Percentiles rank a stretch among this genome's conserved stretches.
phyloP scores from a whole-genome alignment of 345 rosid species.

The Brassica incana region DNA sequence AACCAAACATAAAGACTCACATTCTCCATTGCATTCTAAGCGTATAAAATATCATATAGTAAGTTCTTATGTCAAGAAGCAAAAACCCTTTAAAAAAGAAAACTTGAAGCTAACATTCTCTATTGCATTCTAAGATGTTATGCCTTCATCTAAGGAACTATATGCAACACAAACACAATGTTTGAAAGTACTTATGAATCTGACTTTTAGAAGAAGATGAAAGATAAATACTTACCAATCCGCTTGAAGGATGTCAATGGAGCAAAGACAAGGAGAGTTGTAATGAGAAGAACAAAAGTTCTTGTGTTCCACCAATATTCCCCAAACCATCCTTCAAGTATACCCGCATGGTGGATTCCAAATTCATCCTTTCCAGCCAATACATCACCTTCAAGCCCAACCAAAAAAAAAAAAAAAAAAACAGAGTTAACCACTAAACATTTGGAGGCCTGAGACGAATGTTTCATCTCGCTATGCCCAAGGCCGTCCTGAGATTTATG shows the following conservation, averaged over 20 bases:
- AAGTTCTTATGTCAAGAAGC: background rate
- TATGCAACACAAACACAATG: background rate
- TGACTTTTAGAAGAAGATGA: background rate
- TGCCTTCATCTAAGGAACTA: background rate
- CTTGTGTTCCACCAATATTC: conserved; percentile 83
- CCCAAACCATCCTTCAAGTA: conserved; percentile 94
- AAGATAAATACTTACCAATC: conserved; percentile 52
- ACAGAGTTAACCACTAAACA: too few relatives aligned
- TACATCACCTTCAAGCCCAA: conserved; percentile 57
- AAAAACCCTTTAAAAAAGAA: background rate
- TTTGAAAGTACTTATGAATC: too few relatives aligned
- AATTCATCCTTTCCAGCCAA: conserved; percentile 25
- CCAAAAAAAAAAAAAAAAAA: background rate
- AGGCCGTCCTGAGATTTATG: too few relatives aligned
- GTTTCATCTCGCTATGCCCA: too few relatives aligned
- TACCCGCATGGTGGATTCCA: conserved; percentile 46
- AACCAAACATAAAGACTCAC: background rate
- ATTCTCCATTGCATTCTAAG: background rate
- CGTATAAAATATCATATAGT: background rate
- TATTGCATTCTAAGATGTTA: background rate
- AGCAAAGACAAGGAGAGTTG: conserved; percentile 66
- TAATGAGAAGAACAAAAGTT: conserved; percentile 56
- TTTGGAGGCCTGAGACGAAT: too few relatives aligned
- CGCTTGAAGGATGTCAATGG: conserved; percentile 83
- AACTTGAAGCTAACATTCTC: background rate